Evolutionary conservation across 805 yeast genomes (phyloP).

Genomic region (Kazachstania viticola): DNA sequence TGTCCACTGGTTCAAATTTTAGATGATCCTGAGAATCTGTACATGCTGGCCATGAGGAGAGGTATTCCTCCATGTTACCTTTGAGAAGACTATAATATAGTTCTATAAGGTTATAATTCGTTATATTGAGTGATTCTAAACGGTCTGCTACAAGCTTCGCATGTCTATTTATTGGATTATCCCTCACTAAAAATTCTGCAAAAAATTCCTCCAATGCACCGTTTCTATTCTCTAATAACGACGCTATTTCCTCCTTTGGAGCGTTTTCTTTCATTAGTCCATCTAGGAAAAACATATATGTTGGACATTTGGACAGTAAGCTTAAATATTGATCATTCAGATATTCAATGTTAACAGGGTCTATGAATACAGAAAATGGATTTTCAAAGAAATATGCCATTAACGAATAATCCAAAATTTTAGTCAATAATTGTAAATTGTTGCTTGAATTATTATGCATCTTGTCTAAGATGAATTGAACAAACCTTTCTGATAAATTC

Average conservation of each 20-base stretch:
- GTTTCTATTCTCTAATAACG: slow-evolving; percentile 17
- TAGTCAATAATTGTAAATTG: slow-evolving; percentile 21
- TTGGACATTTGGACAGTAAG: slow-evolving; percentile 22
- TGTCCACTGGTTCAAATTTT: slow-evolving; percentile 22
- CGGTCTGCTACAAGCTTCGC: slow-evolving; percentile 18
- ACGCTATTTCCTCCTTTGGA: slow-evolving; percentile 17
- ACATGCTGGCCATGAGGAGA: slow-evolving; percentile 20
- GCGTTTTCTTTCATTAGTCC: slow-evolving; percentile 19
- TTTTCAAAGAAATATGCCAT: slow-evolving; percentile 27
- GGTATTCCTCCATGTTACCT: slow-evolving; percentile 14
- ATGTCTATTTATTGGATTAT: slow-evolving; percentile 26
- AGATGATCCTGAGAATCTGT: slow-evolving; percentile 10
- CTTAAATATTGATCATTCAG: slow-evolving; percentile 20
- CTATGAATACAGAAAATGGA: slow-evolving; percentile 27
- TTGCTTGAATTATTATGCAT: slow-evolving; percentile 26
- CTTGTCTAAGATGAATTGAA: slow-evolving; percentile 21
- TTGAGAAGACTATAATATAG: slow-evolving; percentile 20
- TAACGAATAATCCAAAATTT: slow-evolving; percentile 24
- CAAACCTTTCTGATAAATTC: slow-evolving; percentile 22
- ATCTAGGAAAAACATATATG: slow-evolving; percentile 26
- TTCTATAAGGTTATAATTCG: slow-evolving; percentile 23
- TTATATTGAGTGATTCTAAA: slow-evolving; percentile 16
- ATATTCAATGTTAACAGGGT: slow-evolving; percentile 22
- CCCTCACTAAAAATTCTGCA: slow-evolving; percentile 24
- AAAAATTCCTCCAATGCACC: slow-evolving; percentile 21